Base-by-base conservation (phyloP, 164 flowering plant species). In the Kingdonia uniflora region DNA sequence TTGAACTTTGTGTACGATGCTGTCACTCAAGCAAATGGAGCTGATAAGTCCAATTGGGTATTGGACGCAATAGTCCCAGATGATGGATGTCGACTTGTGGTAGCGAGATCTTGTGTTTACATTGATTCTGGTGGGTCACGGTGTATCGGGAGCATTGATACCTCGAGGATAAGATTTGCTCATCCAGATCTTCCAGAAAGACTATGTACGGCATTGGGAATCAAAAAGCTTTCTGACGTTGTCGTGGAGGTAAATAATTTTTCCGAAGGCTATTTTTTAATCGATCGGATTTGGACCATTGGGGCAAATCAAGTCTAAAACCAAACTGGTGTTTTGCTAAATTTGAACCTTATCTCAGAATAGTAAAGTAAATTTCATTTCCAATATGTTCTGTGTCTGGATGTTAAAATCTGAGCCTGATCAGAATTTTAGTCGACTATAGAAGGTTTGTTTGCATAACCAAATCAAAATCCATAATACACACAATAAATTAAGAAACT, bases 71-170 rank as follows among this genome's bases (percentile, higher is more conserved):
- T 88, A 51, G 80, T 92, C 43, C 96, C 99, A 50, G 99, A 92
- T 72, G 91, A 86, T 77, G 85, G 94, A 43, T 78, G 95, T 67
- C 76, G 96, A 70, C 99, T 92, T 62, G 87, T 92, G 60, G 77
- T 84, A 68, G 94, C 95, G 29, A 69, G 67, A 64, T 77, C 82
- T 50, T 92, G 99, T 77, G 85, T 84, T 13, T 92, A 77, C 49
- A 54, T 88, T 67, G 99, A 92, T 77, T 64, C 91, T 58, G 73
- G 68, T 72, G 96, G 96, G 24, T 80, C 95, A 19, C 74, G 74
- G 29, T 81, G 67, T 67, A 62, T 86, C 16, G 76, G 81, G 62
- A 69, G 26, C 63, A 88, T 92, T 64, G 95, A 92, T 60, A 70
- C 65, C 66, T 82, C 96, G 17, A 74, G 80, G 71, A 56, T 92